Conservation (phyloP, 139 green algal genomes). For the Helicosporidium sp. region DNA sequence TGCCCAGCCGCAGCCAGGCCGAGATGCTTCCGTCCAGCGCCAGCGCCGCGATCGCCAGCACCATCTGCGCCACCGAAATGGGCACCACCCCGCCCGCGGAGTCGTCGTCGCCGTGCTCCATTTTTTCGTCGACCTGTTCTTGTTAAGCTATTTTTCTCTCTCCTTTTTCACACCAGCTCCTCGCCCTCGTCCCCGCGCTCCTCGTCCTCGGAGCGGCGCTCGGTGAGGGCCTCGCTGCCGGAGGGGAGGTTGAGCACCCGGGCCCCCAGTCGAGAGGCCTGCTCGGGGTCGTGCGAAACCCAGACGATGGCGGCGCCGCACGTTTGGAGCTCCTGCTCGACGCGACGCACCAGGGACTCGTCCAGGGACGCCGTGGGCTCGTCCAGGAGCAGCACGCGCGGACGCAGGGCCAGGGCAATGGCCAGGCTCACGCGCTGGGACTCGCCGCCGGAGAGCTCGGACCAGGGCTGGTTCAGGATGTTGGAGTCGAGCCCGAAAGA, state of each 20-base stretch:
- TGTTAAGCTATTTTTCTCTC: neutral
- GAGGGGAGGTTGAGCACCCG: constrained; percentile 45
- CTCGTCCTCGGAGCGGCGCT: too few species aligned
- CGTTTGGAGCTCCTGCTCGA: constrained; percentile 40
- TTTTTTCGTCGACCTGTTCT: too few species aligned
- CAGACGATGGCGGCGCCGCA: constrained; percentile 45
- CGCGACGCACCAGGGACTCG: constrained; percentile 16
- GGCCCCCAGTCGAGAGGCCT: constrained; percentile 49
- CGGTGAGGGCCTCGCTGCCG: constrained; percentile 10
- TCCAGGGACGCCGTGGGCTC: constrained; percentile 63
- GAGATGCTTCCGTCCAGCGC: constrained; percentile 18
- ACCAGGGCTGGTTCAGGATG: constrained; percentile 52
- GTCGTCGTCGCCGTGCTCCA: constrained; percentile 2
- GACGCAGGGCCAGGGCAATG: constrained; percentile 48
- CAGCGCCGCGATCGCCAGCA: constrained; percentile 15
- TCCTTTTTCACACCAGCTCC: neutral
- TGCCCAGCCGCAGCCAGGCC: constrained; percentile 14
- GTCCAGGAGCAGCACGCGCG: constrained; percentile 63
- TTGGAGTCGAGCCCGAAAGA: constrained; percentile 46
- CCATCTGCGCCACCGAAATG: constrained; percentile 11
- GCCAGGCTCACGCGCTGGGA: constrained; percentile 54
- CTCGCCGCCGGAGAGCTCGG: constrained; percentile 62
- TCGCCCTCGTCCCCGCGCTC: too few species aligned
- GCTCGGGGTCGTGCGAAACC: constrained; percentile 54
- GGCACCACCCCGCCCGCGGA: neutral